Percentiles rank a stretch among this genome's conserved stretches.
Conservation (phyloP, 306 rosid genomes). For the Erythrophleum fordii region DNA sequence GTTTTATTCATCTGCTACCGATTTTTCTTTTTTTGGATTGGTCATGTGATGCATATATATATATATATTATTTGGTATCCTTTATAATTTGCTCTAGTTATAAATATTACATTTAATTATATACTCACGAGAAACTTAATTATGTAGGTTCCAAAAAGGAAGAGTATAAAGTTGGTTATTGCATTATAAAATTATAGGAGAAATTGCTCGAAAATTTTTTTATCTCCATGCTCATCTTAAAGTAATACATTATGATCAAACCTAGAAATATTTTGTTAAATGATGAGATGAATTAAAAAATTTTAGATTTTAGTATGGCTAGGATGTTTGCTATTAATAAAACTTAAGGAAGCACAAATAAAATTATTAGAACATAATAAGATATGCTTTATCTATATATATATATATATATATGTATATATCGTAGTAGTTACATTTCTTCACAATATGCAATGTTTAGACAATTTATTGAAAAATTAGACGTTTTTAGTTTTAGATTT, state of each 20-base stretch:
- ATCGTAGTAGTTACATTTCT: too few relatives aligned
- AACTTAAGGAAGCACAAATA: not conserved
- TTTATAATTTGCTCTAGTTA: too few relatives aligned
- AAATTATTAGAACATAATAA: constrained; percentile 46
- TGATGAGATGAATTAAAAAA: constrained; percentile 41
- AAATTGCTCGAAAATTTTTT: not conserved
- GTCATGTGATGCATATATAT: too few relatives aligned
- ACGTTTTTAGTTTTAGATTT: not conserved
- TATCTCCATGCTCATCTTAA: not conserved
- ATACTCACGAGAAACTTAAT: not conserved
- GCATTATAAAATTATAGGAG: not conserved
- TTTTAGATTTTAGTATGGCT: constrained; percentile 52
- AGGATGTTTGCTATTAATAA: constrained; percentile 31
- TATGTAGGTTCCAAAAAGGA: not conserved
- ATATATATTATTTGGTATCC: too few relatives aligned
- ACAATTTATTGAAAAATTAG: too few relatives aligned
- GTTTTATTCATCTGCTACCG: too few relatives aligned
- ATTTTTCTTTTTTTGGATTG: too few relatives aligned
- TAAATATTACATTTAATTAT: too few relatives aligned
- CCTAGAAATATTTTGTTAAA: not conserved
- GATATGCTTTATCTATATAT: not conserved
- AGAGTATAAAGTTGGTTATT: not conserved
- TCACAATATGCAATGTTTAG: too few relatives aligned
- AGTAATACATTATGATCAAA: not conserved
- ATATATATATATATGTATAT: too few relatives aligned